A percentile compares a stretch with the other conserved stretches of the same genome.
Conservation (phyloP, 352 stramenopile genomes). For the Blastocystis sp. region DNA sequence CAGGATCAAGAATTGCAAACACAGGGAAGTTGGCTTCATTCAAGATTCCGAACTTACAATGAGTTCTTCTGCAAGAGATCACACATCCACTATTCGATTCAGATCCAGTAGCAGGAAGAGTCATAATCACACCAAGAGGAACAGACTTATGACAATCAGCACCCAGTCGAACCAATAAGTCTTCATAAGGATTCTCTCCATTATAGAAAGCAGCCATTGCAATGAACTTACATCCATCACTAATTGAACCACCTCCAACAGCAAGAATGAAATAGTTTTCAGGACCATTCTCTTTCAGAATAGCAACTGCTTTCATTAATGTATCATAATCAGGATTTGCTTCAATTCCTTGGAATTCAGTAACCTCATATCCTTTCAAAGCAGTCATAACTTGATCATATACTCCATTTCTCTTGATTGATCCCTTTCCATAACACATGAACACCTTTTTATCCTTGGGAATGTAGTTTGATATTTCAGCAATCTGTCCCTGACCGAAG, state of each 20-base stretch:
- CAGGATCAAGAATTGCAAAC: slow-evolving; percentile 34
- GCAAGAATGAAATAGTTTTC: slow-evolving; percentile 1
- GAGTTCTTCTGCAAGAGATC: not conserved
- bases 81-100: slow-evolving; percentile 2
- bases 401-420: slow-evolving; percentile 58
- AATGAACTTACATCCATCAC: slow-evolving; percentile 60
- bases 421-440: slow-evolving; percentile 47
- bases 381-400: slow-evolving; percentile 61
- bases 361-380: slow-evolving; percentile 53
- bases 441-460: slow-evolving; percentile 7
- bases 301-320: slow-evolving; percentile 43
- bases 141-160: not conserved
- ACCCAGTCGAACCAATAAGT: not conserved
- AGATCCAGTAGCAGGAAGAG: slow-evolving; percentile 57
- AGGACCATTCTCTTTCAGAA: not conserved
- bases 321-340: slow-evolving; percentile 60
- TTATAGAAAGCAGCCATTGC: not conserved
- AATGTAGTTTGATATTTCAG: not conserved
- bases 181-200: not conserved
- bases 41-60: not conserved
- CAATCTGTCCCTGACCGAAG: slow-evolving; percentile 53
- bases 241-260: slow-evolving; percentile 50
- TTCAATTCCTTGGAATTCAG: slow-evolving; percentile 58
- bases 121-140: slow-evolving; percentile 26
- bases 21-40: not conserved